These are phyloP conservation scores for Gossypium rotundifolium DNA, from an alignment of 345 rosid species.

Conservation along the genomic window DNA sequence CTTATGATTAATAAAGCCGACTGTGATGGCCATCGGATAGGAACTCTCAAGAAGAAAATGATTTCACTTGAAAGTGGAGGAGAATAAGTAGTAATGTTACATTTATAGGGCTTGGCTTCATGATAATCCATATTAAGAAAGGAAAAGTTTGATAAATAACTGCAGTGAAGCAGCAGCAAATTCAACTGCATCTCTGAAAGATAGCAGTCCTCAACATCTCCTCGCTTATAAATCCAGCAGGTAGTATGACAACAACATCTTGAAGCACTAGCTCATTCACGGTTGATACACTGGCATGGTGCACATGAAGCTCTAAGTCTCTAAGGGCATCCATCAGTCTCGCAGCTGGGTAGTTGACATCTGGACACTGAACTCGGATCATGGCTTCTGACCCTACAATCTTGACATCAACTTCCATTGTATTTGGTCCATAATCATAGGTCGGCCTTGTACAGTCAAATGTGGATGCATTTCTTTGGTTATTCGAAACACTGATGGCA, in stretches of 20 bases:
- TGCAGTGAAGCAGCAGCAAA: not conserved
- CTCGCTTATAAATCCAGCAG: slow-evolving; percentile 21
- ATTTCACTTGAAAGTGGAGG: not conserved
- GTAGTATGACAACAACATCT: slow-evolving; percentile 38
- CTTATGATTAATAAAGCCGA: not conserved
- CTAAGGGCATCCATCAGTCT: slow-evolving; percentile 41
- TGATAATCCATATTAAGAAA: not conserved
- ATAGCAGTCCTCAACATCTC: slow-evolving; percentile 31
- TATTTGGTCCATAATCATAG: not conserved
- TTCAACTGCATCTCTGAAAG: slow-evolving; percentile 17
- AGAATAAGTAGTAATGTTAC: not conserved
- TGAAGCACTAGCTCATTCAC: slow-evolving; percentile 40
- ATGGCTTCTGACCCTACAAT: slow-evolving; percentile 45
- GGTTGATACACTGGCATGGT: slow-evolving; percentile 42
- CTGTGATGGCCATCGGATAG: not conserved
- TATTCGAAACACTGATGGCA: not conserved
- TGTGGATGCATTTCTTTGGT: not conserved
- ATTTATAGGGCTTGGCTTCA: not conserved
- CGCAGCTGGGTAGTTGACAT: slow-evolving; percentile 43
- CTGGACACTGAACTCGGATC: slow-evolving; percentile 36
- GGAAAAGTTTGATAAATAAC: not conserved
- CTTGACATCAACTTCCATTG: slow-evolving; percentile 45
- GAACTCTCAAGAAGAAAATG: not conserved
- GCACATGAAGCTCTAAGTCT: slow-evolving; percentile 38
- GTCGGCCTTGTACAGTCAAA: slow-evolving; percentile 2